Base-by-base conservation (phyloP, 2,329 filamentous ascomycete species). In the Aspergillus costaricaensis region DNA sequence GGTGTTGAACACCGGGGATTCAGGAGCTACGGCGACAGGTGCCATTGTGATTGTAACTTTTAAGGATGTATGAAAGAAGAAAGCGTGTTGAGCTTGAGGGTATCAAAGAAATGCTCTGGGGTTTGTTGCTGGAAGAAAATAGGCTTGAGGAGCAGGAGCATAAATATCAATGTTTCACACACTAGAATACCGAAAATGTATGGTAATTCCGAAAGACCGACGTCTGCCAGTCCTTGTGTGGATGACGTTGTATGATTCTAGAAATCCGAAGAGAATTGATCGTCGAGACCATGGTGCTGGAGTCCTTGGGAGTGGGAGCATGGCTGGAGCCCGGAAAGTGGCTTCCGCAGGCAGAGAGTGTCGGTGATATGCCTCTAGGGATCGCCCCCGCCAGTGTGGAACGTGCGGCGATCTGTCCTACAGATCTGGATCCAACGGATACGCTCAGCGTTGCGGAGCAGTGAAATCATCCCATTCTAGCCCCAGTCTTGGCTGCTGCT, bases 1-100 rank as follows among this genome's bases (percentile, higher is more conserved):
- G 32, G 70, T 77, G 72, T 80, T 76, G 59, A 70, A 67, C 52
- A 62, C 60, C 53, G 72, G 67, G 38, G 58, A 25, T 17, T 61
- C 62, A 14, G 68, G 60, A 19, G 65, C 62, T 48, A 73, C 61
- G 58, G 73, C 73, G 59, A 68, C 66, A 23, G 72, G 72, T 63
- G 71, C 71, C 72, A 74, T 74, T 65, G 52, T 67, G 65, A 59
- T 51, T 36, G 14, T 32, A 14, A 19, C 15, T 49, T 8, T 52
- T n/a, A 47, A 27, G 23, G 25, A 39, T 47, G 15, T 38, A 23
- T 17, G 27, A 9, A 44, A 19, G 23, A 44, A 17, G 15, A 21
- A 14, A 7, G 8, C 19, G 32, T 14, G 32, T 52, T 30, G 30
- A 39, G 38, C 23, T 23, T 38, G 19, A 8, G 52, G 36, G 52